phyloP scores from a whole-genome alignment of 305 asterid species.

The Ajuga reptans region DNA sequence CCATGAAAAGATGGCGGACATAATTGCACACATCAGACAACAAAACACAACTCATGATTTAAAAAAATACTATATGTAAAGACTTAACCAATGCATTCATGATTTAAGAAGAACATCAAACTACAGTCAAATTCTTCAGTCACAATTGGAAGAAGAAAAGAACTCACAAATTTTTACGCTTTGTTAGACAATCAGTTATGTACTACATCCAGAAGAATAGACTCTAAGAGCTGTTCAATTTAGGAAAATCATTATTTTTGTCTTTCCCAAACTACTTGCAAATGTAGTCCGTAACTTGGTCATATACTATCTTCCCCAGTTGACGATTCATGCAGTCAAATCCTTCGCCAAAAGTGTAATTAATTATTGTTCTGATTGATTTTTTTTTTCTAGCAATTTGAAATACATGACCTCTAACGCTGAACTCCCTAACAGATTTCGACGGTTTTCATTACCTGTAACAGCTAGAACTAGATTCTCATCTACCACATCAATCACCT shows the following conservation, averaged over 20 bases:
- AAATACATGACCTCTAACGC: neutral
- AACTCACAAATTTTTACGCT: neutral
- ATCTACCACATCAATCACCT: neutral
- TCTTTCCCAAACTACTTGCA: neutral
- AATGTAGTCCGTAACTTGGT: neutral
- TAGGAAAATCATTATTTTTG: neutral
- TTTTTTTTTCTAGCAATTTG: neutral
- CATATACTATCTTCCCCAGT: neutral
- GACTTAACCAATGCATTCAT: neutral
- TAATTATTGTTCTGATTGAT: neutral
- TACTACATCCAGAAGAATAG: neutral
- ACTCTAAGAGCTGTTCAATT: neutral
- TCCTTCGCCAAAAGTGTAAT: neutral
- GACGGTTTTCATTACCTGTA: neutral
- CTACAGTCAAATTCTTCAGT: neutral
- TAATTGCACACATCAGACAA: neutral
- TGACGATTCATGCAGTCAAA: neutral
- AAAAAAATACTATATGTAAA: neutral
- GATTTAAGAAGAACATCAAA: neutral
- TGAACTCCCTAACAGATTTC: neutral
- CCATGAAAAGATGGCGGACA: neutral
- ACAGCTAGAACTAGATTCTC: neutral
- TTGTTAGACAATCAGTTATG: neutral
- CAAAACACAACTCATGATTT: neutral
- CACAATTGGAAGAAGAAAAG: neutral